phyloP scores from a whole-genome alignment of 805 yeast species.

The Nakazawaea wyomingensis region DNA sequence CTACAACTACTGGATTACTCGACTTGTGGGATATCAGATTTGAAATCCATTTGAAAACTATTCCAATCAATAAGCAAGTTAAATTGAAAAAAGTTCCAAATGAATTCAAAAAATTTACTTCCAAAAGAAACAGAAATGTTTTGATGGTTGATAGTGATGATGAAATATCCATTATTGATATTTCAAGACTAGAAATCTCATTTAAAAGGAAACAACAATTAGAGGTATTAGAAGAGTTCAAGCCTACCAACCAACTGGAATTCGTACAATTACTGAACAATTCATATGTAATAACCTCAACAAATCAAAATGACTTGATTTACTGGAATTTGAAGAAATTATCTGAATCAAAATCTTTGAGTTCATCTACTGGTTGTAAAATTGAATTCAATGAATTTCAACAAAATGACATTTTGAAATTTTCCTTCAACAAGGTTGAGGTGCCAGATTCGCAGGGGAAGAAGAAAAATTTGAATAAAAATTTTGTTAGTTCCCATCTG shows the following conservation, averaged over 20 bases:
- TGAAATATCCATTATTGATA: conserved; percentile 71
- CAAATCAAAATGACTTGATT: conserved; percentile 18
- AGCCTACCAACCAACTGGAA: conserved; percentile 7
- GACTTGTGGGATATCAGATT: conserved; percentile 82
- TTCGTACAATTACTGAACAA: conserved; percentile 14
- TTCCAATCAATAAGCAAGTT: conserved; percentile 43
- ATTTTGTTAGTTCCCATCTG: conserved; percentile 35
- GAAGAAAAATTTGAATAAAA: conserved; percentile 14
- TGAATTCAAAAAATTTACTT: conserved; percentile 24
- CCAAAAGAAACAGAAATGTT: conserved; percentile 37
- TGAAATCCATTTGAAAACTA: conserved; percentile 50
- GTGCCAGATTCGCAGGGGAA: background rate
- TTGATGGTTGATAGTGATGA: conserved; percentile 58
- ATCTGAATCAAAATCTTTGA: conserved; percentile 25
- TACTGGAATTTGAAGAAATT: conserved; percentile 34
- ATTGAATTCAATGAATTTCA: conserved; percentile 25
- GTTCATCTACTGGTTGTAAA: background rate
- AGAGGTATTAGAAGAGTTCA: conserved; percentile 19
- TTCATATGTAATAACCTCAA: conserved; percentile 15
- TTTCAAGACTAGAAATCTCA: conserved; percentile 56
- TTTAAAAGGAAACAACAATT: background rate
- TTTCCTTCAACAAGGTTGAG: conserved; percentile 8
- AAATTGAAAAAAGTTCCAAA: conserved; percentile 40
- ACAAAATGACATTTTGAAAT: conserved; percentile 29
- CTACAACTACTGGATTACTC: conserved; percentile 70